Conservation (phyloP, 805 yeast species). For the Saccharomycopsis guyanensis region DNA sequence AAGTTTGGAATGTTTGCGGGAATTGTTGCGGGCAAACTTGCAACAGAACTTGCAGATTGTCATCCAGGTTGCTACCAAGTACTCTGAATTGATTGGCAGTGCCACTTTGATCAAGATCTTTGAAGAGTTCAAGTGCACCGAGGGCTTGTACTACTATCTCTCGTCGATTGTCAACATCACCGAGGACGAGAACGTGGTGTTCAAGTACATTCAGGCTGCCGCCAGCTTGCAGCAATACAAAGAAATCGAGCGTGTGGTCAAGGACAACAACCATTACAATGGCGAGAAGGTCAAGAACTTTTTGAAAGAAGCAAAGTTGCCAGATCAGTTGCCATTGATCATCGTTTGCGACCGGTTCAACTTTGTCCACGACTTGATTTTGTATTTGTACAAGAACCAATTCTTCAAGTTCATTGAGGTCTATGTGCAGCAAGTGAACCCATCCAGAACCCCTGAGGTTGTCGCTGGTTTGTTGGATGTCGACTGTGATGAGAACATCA, state of each 20-base stretch:
- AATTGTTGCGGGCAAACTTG: slow-evolving; percentile 70
- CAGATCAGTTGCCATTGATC: slow-evolving; percentile 93
- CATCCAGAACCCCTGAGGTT: slow-evolving; percentile 92
- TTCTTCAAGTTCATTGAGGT: slow-evolving; percentile 96
- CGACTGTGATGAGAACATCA: slow-evolving; percentile 89
- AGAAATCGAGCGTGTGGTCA: slow-evolving; percentile 92
- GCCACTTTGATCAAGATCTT: slow-evolving; percentile 77
- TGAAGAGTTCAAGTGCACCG: slow-evolving; percentile 86
- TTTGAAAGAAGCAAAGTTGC: slow-evolving; percentile 86
- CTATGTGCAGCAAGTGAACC: slow-evolving; percentile 95
- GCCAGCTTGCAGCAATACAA: slow-evolving; percentile 81
- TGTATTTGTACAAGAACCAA: slow-evolving; percentile 91
- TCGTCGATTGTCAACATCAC: slow-evolving; percentile 89
- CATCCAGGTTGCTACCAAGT: slow-evolving; percentile 94
- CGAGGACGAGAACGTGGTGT: slow-evolving; percentile 90
- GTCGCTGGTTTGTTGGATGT: slow-evolving; percentile 94
- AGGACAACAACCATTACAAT: slow-evolving; percentile 89
- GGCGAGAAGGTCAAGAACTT: slow-evolving; percentile 97
- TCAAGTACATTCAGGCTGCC: slow-evolving; percentile 93
- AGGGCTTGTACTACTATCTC: slow-evolving; percentile 91
- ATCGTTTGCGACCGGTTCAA: slow-evolving; percentile 91
- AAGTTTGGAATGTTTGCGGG: slow-evolving; percentile 77
- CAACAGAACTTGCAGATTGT: slow-evolving; percentile 88
- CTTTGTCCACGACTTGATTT: slow-evolving; percentile 87
- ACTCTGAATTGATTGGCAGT: slow-evolving; percentile 88